Evolutionary conservation across 73 alveolate species (phyloP), one percentile per base, ranked within the genome.

Genomic region (Paramecium caudatum): DNA sequence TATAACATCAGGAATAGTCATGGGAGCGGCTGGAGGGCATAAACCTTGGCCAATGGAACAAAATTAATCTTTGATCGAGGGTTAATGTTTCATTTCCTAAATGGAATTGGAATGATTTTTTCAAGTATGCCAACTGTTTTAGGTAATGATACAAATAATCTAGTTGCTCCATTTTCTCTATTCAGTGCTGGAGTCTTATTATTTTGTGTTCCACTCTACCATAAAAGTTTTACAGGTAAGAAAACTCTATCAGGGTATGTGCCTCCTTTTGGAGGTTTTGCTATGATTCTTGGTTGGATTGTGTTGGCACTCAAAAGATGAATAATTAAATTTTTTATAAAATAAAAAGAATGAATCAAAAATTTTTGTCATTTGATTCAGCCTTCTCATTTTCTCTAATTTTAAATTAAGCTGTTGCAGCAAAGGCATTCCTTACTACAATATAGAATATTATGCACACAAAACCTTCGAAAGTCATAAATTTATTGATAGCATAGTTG

Each of bases 11-110:
- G 88, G 88, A 8, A 74, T 74, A 6, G 32, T 36, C 0, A 74
- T 74, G 10, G 88, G 69, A 45, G 88, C 88, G 7, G 43, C 47
- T 27, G 88, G 88, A 13, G 88, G 88, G 21, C 88, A 74, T 39
- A 74, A 74, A 39, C 62, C 62, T 7, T 74, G 88, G 88, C 47
- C 62, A 0, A 5, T 19, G 17, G 88, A 74, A 9, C 43, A 21
- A 41, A 74, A 43, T n/a, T 27, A 12, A 16, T 41, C 3, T 74
- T 37, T 43, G 69, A 74, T 41, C 36, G 88, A 74, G 62, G 55
- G 12, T 39, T 41, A 25, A 23, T 16, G 30, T 41, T 74, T 15
- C 62, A 74, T 74, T 74, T 74, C 21, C 17, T 74, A 27, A 41
- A 23, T 19, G 68, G 68, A 6, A 45, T 74, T 41, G 88, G 88